Conservation (phyloP, 805 yeast species). For the Lipomyces japonicus region DNA sequence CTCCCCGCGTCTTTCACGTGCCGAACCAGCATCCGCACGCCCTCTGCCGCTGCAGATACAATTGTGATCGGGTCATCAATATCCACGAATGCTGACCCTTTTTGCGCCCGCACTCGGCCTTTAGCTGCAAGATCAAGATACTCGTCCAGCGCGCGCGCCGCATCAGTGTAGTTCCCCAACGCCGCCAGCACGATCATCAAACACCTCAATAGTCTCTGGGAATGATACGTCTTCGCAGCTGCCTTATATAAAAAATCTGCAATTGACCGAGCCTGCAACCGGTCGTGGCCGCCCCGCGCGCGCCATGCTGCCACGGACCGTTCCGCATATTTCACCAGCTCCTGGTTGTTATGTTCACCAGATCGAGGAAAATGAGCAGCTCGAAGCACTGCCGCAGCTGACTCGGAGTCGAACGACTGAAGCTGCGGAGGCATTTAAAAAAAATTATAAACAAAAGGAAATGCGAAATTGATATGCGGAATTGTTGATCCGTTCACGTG, state of each 20-base stretch:
- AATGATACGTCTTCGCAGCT: constrained; percentile 26
- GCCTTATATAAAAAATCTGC: constrained; percentile 25
- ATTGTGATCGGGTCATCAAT: constrained; percentile 17
- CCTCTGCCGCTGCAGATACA: constrained; percentile 13
- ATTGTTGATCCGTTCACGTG: too few relatives aligned
- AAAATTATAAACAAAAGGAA: too few relatives aligned
- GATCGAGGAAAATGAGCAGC: constrained; percentile 23
- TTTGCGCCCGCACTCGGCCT: constrained; percentile 21
- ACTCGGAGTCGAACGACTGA: constrained; percentile 23
- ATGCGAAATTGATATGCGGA: too few relatives aligned
- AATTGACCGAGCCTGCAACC: constrained; percentile 19
- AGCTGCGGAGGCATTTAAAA: too few relatives aligned
- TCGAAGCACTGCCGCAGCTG: constrained; percentile 16
- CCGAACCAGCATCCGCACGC: constrained; percentile 21
- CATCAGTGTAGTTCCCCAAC: constrained; percentile 22
- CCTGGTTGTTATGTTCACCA: constrained; percentile 24
- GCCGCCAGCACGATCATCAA: constrained; percentile 15
- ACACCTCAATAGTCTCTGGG: constrained; percentile 20
- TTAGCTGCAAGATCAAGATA: constrained; percentile 23
- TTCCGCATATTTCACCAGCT: constrained; percentile 20
- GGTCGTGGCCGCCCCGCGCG: constrained; percentile 17
- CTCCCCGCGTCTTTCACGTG: constrained; percentile 11
- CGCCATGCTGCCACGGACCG: constrained; percentile 14
- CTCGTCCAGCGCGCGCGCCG: constrained; percentile 17
- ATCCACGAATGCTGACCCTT: constrained; percentile 20